Evolutionary conservation across 768 basidiomycete genomes (phyloP), one percentile per base, ranked within the genome.

Genomic region (Tulasnella sp.): DNA sequence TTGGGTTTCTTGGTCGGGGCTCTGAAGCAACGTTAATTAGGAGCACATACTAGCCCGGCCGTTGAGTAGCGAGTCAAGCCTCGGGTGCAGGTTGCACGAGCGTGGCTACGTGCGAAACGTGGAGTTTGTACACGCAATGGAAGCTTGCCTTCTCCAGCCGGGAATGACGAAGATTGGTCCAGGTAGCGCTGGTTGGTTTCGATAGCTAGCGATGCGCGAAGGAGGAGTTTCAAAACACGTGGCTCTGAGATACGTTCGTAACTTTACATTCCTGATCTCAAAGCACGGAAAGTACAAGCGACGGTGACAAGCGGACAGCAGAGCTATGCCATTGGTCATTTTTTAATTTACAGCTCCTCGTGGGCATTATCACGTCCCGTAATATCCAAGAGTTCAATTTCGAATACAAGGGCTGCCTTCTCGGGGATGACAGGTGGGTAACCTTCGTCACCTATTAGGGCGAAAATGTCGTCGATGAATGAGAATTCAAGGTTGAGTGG

Each of bases 381-480:
- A 80, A 96, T 83, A 64, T 85, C 85, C n/a, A 91, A 84, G 36
- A 97, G 87, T 81, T 97, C 94, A 14, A 93, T 92, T 9, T 93
- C 92, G 83, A 97, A 97, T 25, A 94, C 89, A 36, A 97, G 86
- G 8, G 91, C 90, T 15, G 94, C 89, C 80, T 91, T 85, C 45
- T 91, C 85, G 40, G 94, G 95, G 74, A 98, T 98, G 77, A 91
- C 83, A 17, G 83, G 83, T 7, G 93, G 93, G 80, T 90, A 90
- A 15, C 94, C 95, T 68, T 91, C 89, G 2, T 86, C 80, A 45
- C 94, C 93, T 94, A 67, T 29, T 36, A 36, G 14, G 2, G n/a
- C n/a, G n/a, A n/a, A n/a, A n/a, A n/a, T n/a, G n/a, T n/a, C n/a
- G n/a, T n/a, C n/a, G n/a, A 14, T 37, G 36, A n/a, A 25, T 2